Conservation (phyloP, 2,329 filamentous ascomycete species). For the Colletotrichum scovillei region DNA sequence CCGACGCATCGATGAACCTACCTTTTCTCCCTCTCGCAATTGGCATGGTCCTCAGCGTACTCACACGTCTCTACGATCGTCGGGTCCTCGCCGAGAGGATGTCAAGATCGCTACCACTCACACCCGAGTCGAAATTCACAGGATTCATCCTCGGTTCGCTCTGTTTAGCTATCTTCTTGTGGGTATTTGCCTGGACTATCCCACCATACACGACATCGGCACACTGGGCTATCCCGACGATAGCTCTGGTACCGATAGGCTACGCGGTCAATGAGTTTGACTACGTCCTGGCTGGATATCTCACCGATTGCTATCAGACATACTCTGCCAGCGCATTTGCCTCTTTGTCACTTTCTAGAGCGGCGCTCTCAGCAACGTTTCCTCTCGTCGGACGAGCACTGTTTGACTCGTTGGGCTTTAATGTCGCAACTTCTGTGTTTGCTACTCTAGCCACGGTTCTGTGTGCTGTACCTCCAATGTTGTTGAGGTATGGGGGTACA, state of each 20-base stretch:
- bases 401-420: conserved; percentile 10
- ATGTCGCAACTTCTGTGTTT: background rate
- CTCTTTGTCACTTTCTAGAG: conserved; percentile 1
- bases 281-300: conserved; percentile 25
- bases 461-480: conserved; percentile 6
- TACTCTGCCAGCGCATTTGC: conserved; percentile 14
- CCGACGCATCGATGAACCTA: background rate
- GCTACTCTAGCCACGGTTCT: conserved; percentile 6
- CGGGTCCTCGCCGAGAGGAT: background rate
- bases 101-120: conserved; percentile 16
- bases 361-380: too few species aligned
- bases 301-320: conserved; percentile 19
- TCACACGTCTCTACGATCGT: conserved; percentile 12
- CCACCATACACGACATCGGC: conserved; percentile 48
- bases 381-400: background rate
- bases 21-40: conserved; percentile 4
- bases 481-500: conserved; percentile 1
- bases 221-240: conserved; percentile 52
- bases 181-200: conserved; percentile 59
- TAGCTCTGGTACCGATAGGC: conserved; percentile 55
- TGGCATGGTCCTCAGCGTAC: conserved; percentile 3
- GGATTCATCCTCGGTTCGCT: conserved; percentile 56
- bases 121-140: conserved; percentile 32
- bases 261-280: conserved; percentile 59
- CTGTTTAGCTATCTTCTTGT: conserved; percentile 54